These are phyloP conservation scores for Trichodelitschia bisporula DNA, from an alignment of 495 filamentous ascomycete genomes.

Conservation along the genomic window DNA sequence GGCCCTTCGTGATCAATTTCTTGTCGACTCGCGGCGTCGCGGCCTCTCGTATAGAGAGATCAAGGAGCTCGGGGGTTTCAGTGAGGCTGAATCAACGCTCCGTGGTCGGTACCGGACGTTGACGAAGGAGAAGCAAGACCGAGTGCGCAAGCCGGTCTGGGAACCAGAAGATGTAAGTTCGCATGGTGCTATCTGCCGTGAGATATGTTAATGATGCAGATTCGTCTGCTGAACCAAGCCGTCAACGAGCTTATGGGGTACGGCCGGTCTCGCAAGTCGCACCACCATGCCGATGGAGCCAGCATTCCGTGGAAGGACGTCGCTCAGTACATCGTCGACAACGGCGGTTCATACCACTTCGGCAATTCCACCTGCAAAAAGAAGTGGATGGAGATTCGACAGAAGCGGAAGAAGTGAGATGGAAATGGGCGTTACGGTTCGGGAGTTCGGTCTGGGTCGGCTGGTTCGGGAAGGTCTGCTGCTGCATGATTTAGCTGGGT, in stretches of 20 bases:
- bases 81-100: constrained; percentile 69
- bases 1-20: too few species aligned
- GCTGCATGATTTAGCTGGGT: too few species aligned
- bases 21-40: constrained; percentile 34
- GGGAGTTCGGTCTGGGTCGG: not conserved
- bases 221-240: constrained; percentile 2
- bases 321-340: constrained; percentile 36
- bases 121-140: constrained; percentile 48
- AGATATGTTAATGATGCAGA: constrained; percentile 3
- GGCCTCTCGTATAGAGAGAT: constrained; percentile 68
- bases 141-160: constrained; percentile 66
- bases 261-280: not conserved
- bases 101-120: constrained; percentile 56
- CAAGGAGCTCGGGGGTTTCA: constrained; percentile 33
- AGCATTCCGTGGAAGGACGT: constrained; percentile 71
- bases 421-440: not conserved
- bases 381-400: constrained; percentile 29
- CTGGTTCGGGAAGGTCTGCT: not conserved
- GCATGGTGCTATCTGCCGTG: constrained; percentile 1
- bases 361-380: constrained; percentile 74
- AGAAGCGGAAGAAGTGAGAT: not conserved
- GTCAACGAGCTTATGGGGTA: constrained; percentile 3
- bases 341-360: constrained; percentile 66
- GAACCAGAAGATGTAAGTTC: constrained; percentile 45
- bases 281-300: not conserved